Conservation (phyloP, 441 rosid genomes). For the Croton setiger region DNA sequence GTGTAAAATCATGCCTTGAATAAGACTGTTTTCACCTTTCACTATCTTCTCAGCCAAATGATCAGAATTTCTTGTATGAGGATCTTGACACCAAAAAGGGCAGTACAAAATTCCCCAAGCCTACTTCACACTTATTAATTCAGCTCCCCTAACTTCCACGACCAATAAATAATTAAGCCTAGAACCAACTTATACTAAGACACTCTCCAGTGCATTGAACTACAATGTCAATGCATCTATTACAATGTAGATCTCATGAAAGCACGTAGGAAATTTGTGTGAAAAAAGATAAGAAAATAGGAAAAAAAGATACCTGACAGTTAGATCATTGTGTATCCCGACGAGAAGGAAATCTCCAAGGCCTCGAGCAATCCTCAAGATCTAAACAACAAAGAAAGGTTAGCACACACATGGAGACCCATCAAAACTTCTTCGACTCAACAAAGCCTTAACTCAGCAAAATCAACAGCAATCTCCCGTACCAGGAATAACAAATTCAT, state of each 20-base stretch:
- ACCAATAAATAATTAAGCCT: neutral
- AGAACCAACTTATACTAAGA: neutral
- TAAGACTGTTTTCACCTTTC: constrained; percentile 1
- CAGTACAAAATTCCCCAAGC: neutral
- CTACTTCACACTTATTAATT: neutral
- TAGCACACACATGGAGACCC: constrained; percentile 9
- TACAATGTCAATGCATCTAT: neutral
- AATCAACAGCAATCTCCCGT: neutral
- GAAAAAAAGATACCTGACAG: constrained; percentile 50
- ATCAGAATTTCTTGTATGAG: neutral
- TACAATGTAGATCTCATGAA: neutral
- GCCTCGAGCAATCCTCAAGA: constrained; percentile 58
- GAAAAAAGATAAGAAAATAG: neutral
- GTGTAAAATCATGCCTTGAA: neutral
- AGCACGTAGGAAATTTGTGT: neutral
- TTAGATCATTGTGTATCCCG: constrained; percentile 62
- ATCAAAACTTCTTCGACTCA: neutral
- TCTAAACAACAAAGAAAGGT: constrained; percentile 29
- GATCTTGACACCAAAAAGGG: too few relatives aligned
- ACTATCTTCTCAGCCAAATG: neutral
- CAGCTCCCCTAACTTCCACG: neutral
- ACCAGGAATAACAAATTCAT: neutral
- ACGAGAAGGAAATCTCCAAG: constrained; percentile 80
- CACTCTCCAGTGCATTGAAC: neutral
- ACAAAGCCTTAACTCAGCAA: neutral